phyloP scores from a whole-genome alignment of 495 filamentous ascomycete genomes.

The Trichoderma orchidacearum region DNA sequence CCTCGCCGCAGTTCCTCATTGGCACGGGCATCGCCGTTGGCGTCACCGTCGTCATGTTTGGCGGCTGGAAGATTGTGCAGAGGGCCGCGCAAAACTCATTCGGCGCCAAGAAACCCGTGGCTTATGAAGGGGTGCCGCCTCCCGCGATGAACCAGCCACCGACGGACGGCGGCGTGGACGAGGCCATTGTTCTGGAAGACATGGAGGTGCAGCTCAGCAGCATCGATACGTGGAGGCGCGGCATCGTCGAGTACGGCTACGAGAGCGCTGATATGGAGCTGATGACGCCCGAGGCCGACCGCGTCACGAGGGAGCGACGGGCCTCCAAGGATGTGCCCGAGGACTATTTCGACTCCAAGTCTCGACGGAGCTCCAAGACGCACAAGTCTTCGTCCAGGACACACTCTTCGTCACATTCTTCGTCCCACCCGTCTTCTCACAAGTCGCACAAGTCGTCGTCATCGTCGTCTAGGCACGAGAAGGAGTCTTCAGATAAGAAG shows the following conservation, averaged over 20 bases:
- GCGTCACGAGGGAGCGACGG: slow-evolving; percentile 26
- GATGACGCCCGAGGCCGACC: slow-evolving; percentile 64
- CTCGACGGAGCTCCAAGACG: slow-evolving; percentile 16
- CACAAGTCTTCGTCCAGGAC: slow-evolving; percentile 5
- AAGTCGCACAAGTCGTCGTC: slow-evolving; percentile 2
- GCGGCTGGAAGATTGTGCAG: slow-evolving; percentile 95
- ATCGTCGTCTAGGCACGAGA: no score
- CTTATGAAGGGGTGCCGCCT: slow-evolving; percentile 24
- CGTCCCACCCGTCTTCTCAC: neutral
- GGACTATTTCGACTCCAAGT: neutral
- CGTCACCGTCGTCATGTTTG: slow-evolving; percentile 84
- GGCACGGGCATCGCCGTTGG: slow-evolving; percentile 79
- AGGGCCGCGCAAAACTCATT: slow-evolving; percentile 39
- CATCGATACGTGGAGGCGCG: slow-evolving; percentile 78
- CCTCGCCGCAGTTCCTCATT: slow-evolving; percentile 84
- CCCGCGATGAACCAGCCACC: neutral
- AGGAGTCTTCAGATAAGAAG: slow-evolving; percentile 9
- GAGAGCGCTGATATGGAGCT: slow-evolving; percentile 76
- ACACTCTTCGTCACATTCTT: neutral
- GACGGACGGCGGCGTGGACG: slow-evolving; percentile 18
- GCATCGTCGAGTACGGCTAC: slow-evolving; percentile 49
- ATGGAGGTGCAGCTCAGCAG: slow-evolving; percentile 37
- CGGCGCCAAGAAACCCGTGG: slow-evolving; percentile 34
- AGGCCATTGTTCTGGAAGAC: slow-evolving; percentile 29
- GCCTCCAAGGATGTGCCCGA: neutral